phyloP scores from a whole-genome alignment of 176 grass and related monocot genomes.

The Phyllostachys edulis region DNA sequence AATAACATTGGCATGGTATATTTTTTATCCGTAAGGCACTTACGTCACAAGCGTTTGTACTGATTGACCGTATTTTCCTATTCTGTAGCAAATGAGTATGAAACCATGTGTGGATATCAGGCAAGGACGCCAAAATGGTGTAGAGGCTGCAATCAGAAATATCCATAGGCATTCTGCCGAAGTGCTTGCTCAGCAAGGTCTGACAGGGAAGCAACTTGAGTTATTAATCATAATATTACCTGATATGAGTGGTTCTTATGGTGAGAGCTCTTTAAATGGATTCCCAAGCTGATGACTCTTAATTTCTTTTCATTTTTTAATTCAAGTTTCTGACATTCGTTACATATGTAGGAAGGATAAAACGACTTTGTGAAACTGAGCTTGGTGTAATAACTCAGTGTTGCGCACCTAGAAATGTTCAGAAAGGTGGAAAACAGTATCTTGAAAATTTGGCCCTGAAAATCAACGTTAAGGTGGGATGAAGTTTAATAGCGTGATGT shows the following conservation, averaged over 20 bases:
- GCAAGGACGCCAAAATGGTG: slow-evolving; percentile 23
- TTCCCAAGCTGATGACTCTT: neutral
- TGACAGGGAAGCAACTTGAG: slow-evolving; percentile 36
- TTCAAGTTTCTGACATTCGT: neutral
- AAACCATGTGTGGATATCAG: slow-evolving; percentile 43
- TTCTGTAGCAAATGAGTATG: slow-evolving; percentile 28
- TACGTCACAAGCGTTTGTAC: neutral
- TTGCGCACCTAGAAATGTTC: slow-evolving; percentile 53
- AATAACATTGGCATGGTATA: slow-evolving; percentile 60
- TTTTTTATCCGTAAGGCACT: neutral
- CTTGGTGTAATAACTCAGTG: slow-evolving; percentile 72
- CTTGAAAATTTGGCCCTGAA: slow-evolving; percentile 76
- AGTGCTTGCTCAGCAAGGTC: slow-evolving; percentile 32
- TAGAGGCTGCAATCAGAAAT: slow-evolving; percentile 54
- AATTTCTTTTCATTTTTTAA: neutral
- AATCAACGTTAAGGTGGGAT: slow-evolving; percentile 87
- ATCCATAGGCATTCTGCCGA: slow-evolving; percentile 32
- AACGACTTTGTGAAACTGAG: slow-evolving; percentile 70
- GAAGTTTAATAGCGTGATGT: neutral
- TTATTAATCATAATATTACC: slow-evolving; percentile 65
- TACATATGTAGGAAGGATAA: slow-evolving; percentile 52
- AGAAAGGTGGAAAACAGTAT: slow-evolving; percentile 54
- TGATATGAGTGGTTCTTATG: slow-evolving; percentile 55
- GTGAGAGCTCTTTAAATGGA: slow-evolving; percentile 33
- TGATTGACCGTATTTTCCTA: neutral